Evolutionary conservation across 768 basidiomycete species (phyloP), one percentile per base, ranked within the genome.

Genomic region (Vararia minispora): DNA sequence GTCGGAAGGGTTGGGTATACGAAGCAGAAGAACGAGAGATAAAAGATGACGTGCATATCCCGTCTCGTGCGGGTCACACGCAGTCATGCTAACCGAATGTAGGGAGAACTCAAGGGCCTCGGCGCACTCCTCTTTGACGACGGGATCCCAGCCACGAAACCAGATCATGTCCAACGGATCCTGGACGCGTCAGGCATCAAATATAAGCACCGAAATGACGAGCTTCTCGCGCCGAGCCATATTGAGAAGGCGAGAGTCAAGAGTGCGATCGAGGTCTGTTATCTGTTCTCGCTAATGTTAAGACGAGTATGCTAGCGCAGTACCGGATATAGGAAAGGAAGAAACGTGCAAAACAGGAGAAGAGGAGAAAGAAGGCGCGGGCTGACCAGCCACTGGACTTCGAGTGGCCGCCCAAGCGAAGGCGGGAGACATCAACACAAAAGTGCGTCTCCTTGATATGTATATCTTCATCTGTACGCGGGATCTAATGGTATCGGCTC

Each of bases 151-250:
- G 63, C 41, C 43, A 52, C 51, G 13, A 64, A 69, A 37, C 61
- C 73, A 40, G 64, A 72, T 33, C 63, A 60, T 16, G 71, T 72
- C 16, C 65, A 74, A 42, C 69, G 63, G 47, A 71, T 73, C 0
- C 61, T 87, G 13, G 68, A 64, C 40, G 64, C 66, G 6, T 65
- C 74, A 20, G 82, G 81, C 2, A 72, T 84, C 4, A 68, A 65
- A 35, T 89, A 88, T 45, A 80, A 71, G 23, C 86, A 88, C 50
- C 66, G 69, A 17, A 88, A 89, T 44, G 78, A 83, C 37, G 71
- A 79, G 14, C 62, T 88, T 11, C 62, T 89, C 11, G 63, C 66
- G 6, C 71, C 78, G 3, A 88, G 75, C 51, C 66, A 65, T 7
- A 74, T 87, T 20, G 82, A 84, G 49, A 74, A 75, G 37, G 71